Percentiles rank a stretch among this genome's conserved stretches.
These are phyloP conservation scores for Aplosporella prunicola DNA, from an alignment of 2,329 filamentous ascomycete genomes.

Conservation along the genomic window DNA sequence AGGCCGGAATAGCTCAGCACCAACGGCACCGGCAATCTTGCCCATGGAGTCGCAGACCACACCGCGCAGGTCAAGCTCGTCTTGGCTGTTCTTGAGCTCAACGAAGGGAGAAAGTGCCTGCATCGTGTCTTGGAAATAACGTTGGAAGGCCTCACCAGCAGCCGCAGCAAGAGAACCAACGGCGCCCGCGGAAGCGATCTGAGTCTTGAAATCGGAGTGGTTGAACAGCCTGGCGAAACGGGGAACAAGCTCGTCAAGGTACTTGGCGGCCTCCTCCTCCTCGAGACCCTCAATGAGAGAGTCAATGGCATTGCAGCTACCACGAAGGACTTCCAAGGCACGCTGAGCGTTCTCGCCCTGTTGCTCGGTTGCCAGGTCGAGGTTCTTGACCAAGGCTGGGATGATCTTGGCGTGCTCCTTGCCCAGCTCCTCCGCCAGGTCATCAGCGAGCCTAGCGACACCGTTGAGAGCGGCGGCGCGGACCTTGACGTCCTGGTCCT, in stretches of 20 bases:
- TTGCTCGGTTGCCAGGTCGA: conserved; percentile 65
- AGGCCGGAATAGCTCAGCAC: conserved; percentile 74
- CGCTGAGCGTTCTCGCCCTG: conserved; percentile 57
- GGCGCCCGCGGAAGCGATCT: conserved; percentile 79
- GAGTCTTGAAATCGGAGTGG: conserved; percentile 80
- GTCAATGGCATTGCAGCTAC: conserved; percentile 82
- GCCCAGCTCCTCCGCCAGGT: conserved; percentile 81
- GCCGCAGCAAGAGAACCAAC: conserved; percentile 85
- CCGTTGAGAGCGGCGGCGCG: conserved; percentile 80
- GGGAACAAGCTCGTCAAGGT: conserved; percentile 73
- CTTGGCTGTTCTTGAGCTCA: conserved; percentile 76
- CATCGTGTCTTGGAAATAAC: conserved; percentile 92
- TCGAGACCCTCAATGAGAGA: conserved; percentile 82
- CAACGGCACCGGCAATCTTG: conserved; percentile 83
- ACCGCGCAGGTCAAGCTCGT: conserved; percentile 81
- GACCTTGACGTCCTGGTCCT: conserved; percentile 76
- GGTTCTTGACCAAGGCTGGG: conserved; percentile 75
- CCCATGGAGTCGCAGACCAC: conserved; percentile 89
- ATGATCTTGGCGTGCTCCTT: conserved; percentile 79
- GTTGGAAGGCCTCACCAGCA: conserved; percentile 70
- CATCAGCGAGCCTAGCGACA: conserved; percentile 82
- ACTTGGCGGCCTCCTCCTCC: conserved; percentile 67
- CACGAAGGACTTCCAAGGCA: conserved; percentile 77
- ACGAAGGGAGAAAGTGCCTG: conserved; percentile 76
- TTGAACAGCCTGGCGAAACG: conserved; percentile 76